Evolutionary conservation across 257 asterid genomes (phyloP), one percentile per base, ranked within the genome.

Genomic region (Coffea eugenioides): DNA sequence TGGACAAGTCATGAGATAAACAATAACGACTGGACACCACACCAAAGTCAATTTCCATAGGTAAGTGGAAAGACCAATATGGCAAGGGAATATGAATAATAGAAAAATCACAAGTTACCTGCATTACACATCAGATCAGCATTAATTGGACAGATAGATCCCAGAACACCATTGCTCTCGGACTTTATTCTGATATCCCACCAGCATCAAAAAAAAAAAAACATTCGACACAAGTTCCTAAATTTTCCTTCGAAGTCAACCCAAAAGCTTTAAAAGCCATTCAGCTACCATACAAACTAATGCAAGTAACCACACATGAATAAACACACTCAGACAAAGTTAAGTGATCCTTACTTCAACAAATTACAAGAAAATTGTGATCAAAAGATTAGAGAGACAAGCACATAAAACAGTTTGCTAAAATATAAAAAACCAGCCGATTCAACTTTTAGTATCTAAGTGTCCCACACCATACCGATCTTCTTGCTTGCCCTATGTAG

Each of bases 401-500:
- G 45, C 65, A 16, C 18, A 9, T 31, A 15, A 16, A 69, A 39
- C 41, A 51, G 62, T 51, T 34, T 13, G 31, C 34, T 8, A 78
- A 16, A 34, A 49, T 27, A 77, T 8, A 25, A 68, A 67, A n/a
- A 27, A 36, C 8, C 52, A 68, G 21, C n/a, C 10, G 21, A 52
- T 10, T 27, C 48, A 20, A 21, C 39, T 7, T 25, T 61, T 6
- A 67, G 41, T 27, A 75, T 18, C 34, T 34, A 16, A 48, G n/a
- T 34, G 10, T 39, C 34, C 34, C n/a, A 39, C 57, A 62, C 34
- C 57, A 76, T 93, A 93, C 97, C 94, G 56, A n/a, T 56, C 49
- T n/a, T 82, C 82, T 82, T 54, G 70, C 82, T 83, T 77, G 13
- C 62, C 97, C 97, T 54, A 95, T 90, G 79, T 12, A 92, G 78